Base-by-base conservation (phyloP, 441 rosid species). In the Brassica balearica region DNA sequence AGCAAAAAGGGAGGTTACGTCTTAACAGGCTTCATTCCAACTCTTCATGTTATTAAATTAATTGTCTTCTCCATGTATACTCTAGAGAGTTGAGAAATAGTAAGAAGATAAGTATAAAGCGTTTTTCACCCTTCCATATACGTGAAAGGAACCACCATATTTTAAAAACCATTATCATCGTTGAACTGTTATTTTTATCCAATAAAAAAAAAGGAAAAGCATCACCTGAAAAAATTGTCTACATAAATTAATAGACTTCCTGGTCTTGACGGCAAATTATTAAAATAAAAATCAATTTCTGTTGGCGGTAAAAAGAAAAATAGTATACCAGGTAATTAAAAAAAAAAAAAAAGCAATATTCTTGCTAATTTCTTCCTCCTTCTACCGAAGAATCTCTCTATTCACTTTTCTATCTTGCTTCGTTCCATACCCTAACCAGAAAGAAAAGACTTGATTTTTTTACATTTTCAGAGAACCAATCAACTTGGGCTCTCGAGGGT, bases 341-440 rank as follows among this genome's bases (percentile, higher is more conserved):
- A 41, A 56, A 59, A 79, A 79, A 3, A 6, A 3, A 43, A 1
- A 73, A 68, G 78, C 73, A 74, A 79, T 74, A 79, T 79, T 61
- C 55, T 73, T 17, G 46, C 64, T 3, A 63, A 6, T 75, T 80
- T 65, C 80, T 80, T 75, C 80, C 66, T 75, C 79, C 65, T 80
- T n/a, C 27, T 73, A 68, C 80, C 76, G 73, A 75, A 80, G 80
- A 80, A 80, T 80, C 82, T 80, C 82, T 80, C 68, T 61, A 5
- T 63, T 64, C 25, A 17, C 61, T 19, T 64, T 65, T 19, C 78
- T 53, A 48, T 53, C 1, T 69, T 32, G 6, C 36, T 32, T 32
- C 8, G 36, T 32, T 55, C 8, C 43, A 65, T 74, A 70, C 79
- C 79, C 82, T 80, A 80, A 69, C 43, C 55, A 67, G 19, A 46